Evolutionary conservation across 768 basidiomycete species (phyloP).

Genomic region (Macrolepiota albuminosa): DNA sequence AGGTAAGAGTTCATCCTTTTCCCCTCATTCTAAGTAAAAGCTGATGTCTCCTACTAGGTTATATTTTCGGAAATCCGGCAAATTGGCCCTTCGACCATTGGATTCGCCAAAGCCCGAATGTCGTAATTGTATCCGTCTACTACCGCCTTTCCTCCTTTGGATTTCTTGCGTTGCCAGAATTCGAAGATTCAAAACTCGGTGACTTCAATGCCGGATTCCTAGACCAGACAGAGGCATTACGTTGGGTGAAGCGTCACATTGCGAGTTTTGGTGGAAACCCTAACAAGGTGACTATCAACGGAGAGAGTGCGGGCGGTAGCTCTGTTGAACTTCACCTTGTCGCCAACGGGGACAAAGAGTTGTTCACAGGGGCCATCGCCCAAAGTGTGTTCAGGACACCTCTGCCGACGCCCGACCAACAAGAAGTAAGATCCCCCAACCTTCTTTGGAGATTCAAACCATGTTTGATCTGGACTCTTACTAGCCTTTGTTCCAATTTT

Average conservation of each 20-base stretch:
- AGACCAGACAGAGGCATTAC: constrained; percentile 58
- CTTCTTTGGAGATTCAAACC: background rate
- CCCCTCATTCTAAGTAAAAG: background rate
- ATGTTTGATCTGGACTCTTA: background rate
- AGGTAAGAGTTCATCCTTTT: constrained; percentile 20
- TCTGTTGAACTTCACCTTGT: constrained; percentile 58
- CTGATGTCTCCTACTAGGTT: constrained; percentile 29
- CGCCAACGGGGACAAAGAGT: constrained; percentile 29
- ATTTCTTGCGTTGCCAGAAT: constrained; percentile 50
- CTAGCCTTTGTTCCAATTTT: constrained; percentile 51
- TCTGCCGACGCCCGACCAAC: constrained; percentile 46
- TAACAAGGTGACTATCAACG: constrained; percentile 51
- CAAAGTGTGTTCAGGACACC: constrained; percentile 58
- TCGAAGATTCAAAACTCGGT: constrained; percentile 32
- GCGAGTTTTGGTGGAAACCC: constrained; percentile 62
- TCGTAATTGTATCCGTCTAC: constrained; percentile 62
- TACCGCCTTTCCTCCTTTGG: constrained; percentile 63
- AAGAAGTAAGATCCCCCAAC: constrained; percentile 32
- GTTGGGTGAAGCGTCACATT: constrained; percentile 64
- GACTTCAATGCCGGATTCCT: constrained; percentile 18
- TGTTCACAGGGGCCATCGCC: constrained; percentile 54
- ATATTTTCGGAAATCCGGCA: constrained; percentile 53
- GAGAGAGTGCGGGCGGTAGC: constrained; percentile 54
- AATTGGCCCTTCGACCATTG: constrained; percentile 67
- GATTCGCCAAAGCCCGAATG: constrained; percentile 57